phyloP scores from a whole-genome alignment of 2,329 filamentous ascomycete species.

The Epichloe amarillans region DNA sequence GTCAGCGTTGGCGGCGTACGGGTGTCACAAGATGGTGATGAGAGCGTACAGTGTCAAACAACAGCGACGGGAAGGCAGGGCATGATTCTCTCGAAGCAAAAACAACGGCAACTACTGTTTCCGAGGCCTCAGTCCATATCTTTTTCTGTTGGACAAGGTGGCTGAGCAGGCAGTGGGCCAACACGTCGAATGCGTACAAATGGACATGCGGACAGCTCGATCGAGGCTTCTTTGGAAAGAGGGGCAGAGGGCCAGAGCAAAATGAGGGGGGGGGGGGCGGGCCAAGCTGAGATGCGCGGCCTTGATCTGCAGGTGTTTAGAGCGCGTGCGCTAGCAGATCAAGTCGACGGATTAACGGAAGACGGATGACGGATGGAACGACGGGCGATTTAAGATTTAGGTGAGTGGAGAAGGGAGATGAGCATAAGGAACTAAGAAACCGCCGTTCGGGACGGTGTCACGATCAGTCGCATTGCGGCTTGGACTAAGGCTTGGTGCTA shows the following conservation, averaged over 20 bases:
- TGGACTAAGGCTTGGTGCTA: too few relatives aligned
- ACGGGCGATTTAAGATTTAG: too few relatives aligned
- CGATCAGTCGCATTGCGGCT: too few relatives aligned
- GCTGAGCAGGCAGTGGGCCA: background rate
- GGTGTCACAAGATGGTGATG: background rate
- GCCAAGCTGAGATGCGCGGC: background rate
- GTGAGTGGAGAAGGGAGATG: too few relatives aligned
- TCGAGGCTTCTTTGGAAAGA: background rate
- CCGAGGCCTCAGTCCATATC: background rate
- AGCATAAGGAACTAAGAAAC: too few relatives aligned
- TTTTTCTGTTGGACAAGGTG: background rate
- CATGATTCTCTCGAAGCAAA: background rate
- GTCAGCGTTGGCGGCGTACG: constrained; percentile 3
- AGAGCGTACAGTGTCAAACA: background rate
- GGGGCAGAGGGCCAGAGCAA: background rate
- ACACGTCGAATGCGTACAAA: background rate
- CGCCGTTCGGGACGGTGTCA: too few relatives aligned
- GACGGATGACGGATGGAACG: too few relatives aligned
- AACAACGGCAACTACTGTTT: background rate
- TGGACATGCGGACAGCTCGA: background rate
- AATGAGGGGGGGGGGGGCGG: background rate
- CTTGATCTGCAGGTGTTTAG: too few relatives aligned
- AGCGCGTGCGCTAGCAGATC: too few relatives aligned
- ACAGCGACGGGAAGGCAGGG: background rate
- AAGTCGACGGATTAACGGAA: too few relatives aligned